Conservation (phyloP, 2,329 filamentous ascomycete species). For the Colletotrichum paranaense region DNA sequence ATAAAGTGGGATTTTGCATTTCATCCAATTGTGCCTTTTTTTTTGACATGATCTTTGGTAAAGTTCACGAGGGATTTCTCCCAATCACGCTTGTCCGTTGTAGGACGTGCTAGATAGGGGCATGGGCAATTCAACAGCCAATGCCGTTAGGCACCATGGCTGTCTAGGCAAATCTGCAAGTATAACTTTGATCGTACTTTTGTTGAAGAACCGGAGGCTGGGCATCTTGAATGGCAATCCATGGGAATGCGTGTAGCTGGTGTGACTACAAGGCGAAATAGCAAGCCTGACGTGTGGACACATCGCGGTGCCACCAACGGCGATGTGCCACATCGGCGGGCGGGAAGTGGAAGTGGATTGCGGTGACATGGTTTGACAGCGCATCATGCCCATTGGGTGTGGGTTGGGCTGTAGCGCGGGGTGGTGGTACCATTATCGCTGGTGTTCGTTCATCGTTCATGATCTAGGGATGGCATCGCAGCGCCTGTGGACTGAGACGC, state of each 20-base stretch:
- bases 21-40: background rate
- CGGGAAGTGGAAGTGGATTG: conserved; percentile 7
- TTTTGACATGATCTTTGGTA: background rate
- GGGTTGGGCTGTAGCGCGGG: background rate
- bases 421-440: background rate
- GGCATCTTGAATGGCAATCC: background rate
- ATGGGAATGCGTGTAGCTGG: background rate
- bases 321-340: conserved; percentile 26
- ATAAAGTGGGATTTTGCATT: conserved; percentile 15
- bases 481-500: background rate
- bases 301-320: conserved; percentile 13
- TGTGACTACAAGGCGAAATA: background rate
- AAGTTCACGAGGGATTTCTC: rapidly evolving
- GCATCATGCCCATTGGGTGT: conserved; percentile 14
- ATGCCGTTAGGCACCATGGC: background rate
- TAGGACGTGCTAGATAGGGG: background rate
- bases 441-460: background rate
- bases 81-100: background rate
- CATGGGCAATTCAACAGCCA: background rate
- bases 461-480: background rate
- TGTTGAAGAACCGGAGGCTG: background rate
- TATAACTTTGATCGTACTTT: background rate
- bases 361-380: conserved; percentile 22
- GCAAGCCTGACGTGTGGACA: background rate
- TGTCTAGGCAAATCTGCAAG: background rate